Percentiles rank a stretch among this genome's conserved stretches.
Conservation (phyloP, 1,139 yeast species). For the Debaryomyces coudertii region DNA sequence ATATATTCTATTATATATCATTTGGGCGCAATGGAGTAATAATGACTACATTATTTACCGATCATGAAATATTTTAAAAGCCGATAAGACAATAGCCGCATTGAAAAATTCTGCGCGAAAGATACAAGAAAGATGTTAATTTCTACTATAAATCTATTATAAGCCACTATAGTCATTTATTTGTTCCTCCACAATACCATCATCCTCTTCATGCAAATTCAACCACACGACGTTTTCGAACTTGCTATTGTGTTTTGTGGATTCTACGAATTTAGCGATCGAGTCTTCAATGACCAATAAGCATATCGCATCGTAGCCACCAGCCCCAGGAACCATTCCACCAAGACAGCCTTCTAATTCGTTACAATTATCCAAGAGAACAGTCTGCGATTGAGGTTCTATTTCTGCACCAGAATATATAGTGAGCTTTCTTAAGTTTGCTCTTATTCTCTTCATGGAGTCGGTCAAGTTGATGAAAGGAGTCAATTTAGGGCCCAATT, state of each 20-base stretch:
- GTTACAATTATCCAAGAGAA: slow-evolving; percentile 63
- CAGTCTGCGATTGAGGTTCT: slow-evolving; percentile 81
- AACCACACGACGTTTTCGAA: slow-evolving; percentile 63
- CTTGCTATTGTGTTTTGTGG: slow-evolving; percentile 28
- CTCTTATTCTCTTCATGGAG: slow-evolving; percentile 54
- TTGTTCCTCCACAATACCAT: slow-evolving; percentile 51
- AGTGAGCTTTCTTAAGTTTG: slow-evolving; percentile 61
- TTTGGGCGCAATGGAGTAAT: neutral
- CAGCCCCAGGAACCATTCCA: slow-evolving; percentile 98
- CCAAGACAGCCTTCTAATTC: slow-evolving; percentile 75
- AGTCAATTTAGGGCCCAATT: slow-evolving; percentile 7
- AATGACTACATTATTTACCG: slow-evolving; percentile 2
- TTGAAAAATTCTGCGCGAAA: neutral
- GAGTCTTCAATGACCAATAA: slow-evolving; percentile 59
- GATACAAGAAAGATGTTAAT: neutral
- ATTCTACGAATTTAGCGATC: slow-evolving; percentile 37
- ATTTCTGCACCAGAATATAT: slow-evolving; percentile 75
- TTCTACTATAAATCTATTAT: slow-evolving; percentile 5
- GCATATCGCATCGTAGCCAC: slow-evolving; percentile 93
- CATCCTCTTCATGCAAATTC: slow-evolving; percentile 59
- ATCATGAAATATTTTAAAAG: slow-evolving; percentile 3
- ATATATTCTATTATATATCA: slow-evolving; percentile 1
- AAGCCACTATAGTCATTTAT: slow-evolving; percentile 33
- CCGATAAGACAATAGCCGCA: slow-evolving; percentile 6
- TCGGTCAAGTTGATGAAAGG: slow-evolving; percentile 29